Percentiles rank a stretch among this genome's conserved stretches.
These are phyloP conservation scores for Starmera amethionina DNA, from an alignment of 805 yeast genomes.

Conservation along the genomic window DNA sequence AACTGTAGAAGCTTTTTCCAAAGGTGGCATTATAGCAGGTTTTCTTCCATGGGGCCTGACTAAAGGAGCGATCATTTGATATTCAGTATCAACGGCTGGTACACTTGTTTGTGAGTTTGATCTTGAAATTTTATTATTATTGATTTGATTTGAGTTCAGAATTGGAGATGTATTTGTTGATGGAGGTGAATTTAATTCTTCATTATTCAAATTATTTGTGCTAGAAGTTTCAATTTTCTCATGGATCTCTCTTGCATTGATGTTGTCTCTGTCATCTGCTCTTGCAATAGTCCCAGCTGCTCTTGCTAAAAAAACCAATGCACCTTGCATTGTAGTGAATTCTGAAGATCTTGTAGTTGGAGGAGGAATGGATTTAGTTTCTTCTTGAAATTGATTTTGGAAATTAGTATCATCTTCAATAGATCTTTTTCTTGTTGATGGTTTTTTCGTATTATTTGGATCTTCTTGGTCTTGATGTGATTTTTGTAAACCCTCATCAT, in stretches of 20 bases:
- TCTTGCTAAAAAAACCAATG: slow-evolving; percentile 62
- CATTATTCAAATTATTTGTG: not conserved
- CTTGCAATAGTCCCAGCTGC: slow-evolving; percentile 72
- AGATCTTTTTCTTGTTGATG: not conserved
- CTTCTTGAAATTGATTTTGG: slow-evolving; percentile 5
- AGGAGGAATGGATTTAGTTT: slow-evolving; percentile 6
- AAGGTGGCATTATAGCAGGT: slow-evolving; percentile 20
- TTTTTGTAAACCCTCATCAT: too few relatives aligned
- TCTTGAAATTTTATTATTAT: not conserved
- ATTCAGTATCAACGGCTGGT: not conserved
- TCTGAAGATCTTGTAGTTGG: slow-evolving; percentile 13
- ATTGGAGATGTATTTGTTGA: too few relatives aligned
- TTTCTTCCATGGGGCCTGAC: slow-evolving; percentile 13
- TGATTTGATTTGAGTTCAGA: too few relatives aligned
- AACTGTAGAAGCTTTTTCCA: slow-evolving; percentile 20
- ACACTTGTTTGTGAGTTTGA: not conserved
- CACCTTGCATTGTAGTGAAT: slow-evolving; percentile 38
- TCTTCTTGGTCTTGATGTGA: not conserved
- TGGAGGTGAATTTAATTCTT: too few relatives aligned
- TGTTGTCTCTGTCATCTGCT: slow-evolving; percentile 55
- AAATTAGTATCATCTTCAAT: too few relatives aligned
- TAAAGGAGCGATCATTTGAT: slow-evolving; percentile 15
- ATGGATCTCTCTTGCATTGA: slow-evolving; percentile 41
- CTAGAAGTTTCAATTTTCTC: slow-evolving; percentile 31
- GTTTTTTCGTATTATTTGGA: not conserved